A percentile compares a stretch with the other conserved stretches of the same genome.
Evolutionary conservation across 225 moss, liverwort and hornwort species (phyloP).

Genomic region (Antitrichia curtipendula): DNA sequence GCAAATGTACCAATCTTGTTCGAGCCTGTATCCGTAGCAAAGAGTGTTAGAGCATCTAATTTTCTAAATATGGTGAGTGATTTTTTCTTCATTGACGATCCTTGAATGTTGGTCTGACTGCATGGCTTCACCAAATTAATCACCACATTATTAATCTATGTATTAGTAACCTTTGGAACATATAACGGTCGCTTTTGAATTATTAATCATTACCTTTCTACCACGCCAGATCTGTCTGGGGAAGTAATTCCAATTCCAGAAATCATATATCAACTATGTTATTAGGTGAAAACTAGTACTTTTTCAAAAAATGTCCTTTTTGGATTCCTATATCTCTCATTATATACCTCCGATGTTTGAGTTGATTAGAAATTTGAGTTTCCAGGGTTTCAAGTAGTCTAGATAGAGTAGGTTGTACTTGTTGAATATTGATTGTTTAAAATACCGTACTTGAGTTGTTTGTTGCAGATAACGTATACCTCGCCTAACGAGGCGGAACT

Average conservation of each 20-base stretch:
- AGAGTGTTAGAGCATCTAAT: conserved; percentile 67
- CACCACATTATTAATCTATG: background rate
- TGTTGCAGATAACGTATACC: conserved; percentile 58
- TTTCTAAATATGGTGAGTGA: conserved; percentile 47
- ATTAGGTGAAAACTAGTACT: background rate
- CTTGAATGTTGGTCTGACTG: background rate
- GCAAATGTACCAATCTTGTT: conserved; percentile 81
- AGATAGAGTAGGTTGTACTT: background rate
- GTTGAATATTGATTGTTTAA: background rate
- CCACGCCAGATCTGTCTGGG: background rate
- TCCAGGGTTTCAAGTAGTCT: background rate
- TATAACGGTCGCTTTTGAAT: background rate
- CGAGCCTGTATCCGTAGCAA: conserved; percentile 92
- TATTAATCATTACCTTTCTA: background rate
- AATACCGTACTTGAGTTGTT: background rate
- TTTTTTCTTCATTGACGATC: background rate
- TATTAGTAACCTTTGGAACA: background rate
- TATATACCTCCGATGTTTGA: background rate
- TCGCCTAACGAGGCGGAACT: conserved; percentile 91
- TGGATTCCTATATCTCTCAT: background rate
- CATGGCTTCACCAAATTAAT: background rate
- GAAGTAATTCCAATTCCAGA: background rate
- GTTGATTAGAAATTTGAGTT: background rate
- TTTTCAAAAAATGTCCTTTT: background rate
- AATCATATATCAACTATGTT: background rate